These are phyloP conservation scores for Botryobasidium botryosum DNA, from an alignment of 768 basidiomycete genomes.

Conservation along the genomic window DNA sequence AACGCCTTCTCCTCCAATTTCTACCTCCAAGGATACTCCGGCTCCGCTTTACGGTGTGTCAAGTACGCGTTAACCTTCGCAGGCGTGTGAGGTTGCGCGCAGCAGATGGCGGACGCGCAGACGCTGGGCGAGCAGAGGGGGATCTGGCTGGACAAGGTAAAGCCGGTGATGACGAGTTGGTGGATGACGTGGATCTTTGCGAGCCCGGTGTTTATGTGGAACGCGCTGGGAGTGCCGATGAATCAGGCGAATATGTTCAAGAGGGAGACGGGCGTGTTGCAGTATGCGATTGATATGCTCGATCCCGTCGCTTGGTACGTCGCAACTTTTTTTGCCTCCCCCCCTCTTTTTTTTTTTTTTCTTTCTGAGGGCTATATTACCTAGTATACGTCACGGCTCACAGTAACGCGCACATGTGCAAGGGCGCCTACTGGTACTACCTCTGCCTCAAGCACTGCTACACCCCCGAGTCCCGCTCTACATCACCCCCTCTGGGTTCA, in stretches of 20 bases:
- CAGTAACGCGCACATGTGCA: constrained; percentile 14
- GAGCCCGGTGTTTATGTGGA: constrained; percentile 42
- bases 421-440: constrained; percentile 26
- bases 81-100: constrained; percentile 38
- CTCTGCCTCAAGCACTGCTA: constrained; percentile 33
- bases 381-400: not conserved
- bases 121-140: constrained; percentile 38
- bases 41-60: constrained; percentile 48
- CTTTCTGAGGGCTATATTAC: not conserved
- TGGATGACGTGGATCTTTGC: constrained; percentile 3
- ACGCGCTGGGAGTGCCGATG: constrained; percentile 57
- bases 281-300: constrained; percentile 6
- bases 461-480: constrained; percentile 47
- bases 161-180: constrained; percentile 32
- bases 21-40: constrained; percentile 51
- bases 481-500: constrained; percentile 43
- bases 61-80: constrained; percentile 39
- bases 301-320: not conserved
- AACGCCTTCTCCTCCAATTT: constrained; percentile 34
- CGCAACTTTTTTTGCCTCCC: not conserved
- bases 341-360: not conserved
- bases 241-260: constrained; percentile 49
- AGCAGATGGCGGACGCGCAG: constrained; percentile 35
- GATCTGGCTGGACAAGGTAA: constrained; percentile 44
- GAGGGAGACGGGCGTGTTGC: constrained; percentile 17